These are phyloP conservation scores for Fusarium proliferatum DNA, from an alignment of 2,329 filamentous ascomycete species.

Conservation along the genomic window DNA sequence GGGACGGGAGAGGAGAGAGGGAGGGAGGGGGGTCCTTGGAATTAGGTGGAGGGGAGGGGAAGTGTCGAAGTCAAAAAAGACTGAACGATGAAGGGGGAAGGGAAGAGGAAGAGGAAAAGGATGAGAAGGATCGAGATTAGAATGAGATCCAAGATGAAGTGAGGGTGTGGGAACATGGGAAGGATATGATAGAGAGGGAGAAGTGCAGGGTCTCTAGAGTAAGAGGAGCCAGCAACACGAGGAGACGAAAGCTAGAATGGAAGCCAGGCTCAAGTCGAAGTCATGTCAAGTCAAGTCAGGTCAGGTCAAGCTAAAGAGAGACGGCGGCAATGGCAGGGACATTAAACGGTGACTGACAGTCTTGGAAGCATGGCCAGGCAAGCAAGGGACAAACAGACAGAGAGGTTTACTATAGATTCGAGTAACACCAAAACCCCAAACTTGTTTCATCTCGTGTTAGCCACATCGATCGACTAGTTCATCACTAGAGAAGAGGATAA, in stretches of 20 bases:
- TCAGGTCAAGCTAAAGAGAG: constrained; percentile 33
- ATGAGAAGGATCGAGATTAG: constrained; percentile 37
- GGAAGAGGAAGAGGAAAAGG: constrained; percentile 17
- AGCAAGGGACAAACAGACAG: not conserved
- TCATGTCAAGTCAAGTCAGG: constrained; percentile 18
- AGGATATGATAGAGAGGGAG: constrained; percentile 3
- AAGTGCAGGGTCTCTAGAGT: not conserved
- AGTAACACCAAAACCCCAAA: constrained; percentile 34
- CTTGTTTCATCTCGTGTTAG: constrained; percentile 30
- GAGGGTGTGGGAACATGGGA: constrained; percentile 36
- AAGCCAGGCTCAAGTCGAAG: constrained; percentile 2
- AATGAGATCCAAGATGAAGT: constrained; percentile 37
- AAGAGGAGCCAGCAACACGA: not conserved
- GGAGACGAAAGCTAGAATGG: constrained; percentile 34
- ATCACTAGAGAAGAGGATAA: not conserved
- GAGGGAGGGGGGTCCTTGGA: too few species aligned
- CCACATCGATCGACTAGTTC: not conserved
- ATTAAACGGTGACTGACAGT: constrained; percentile 21
- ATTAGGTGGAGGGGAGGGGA: not conserved
- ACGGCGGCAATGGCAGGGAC: constrained; percentile 40
- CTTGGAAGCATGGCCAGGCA: constrained; percentile 32
- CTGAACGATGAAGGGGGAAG: not conserved
- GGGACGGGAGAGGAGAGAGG: constrained; percentile 19
- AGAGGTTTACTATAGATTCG: constrained; percentile 1
- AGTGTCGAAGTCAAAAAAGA: constrained; percentile 11